Conservation (phyloP, 1,139 yeast genomes). For the Suhomyces atakaporum region DNA sequence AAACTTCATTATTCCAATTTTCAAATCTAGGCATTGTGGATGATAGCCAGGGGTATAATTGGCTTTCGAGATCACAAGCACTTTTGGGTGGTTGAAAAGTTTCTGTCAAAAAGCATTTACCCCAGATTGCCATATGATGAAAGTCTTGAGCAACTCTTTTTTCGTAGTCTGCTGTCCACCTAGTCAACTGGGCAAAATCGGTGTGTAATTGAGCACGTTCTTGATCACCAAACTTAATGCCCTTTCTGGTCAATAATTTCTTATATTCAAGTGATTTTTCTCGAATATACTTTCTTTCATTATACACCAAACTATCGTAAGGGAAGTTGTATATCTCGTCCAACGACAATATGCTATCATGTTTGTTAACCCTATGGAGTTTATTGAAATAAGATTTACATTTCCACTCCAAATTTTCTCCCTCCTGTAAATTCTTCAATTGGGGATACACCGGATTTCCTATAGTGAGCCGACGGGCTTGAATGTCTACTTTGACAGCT, state of each 20-base stretch:
- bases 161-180: slow-evolving; percentile 25
- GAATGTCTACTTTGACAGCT: slow-evolving; percentile 1
- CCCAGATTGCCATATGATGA: slow-evolving; percentile 33
- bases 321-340: slow-evolving; percentile 19
- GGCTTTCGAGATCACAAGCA: slow-evolving; percentile 9
- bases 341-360: slow-evolving; percentile 15
- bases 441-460: slow-evolving; percentile 2
- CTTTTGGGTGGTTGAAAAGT: not conserved
- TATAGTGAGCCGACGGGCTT: not conserved
- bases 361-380: slow-evolving; percentile 3
- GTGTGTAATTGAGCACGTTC: slow-evolving; percentile 18
- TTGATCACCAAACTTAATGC: slow-evolving; percentile 13
- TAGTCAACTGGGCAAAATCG: slow-evolving; percentile 14
- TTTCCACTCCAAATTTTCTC: slow-evolving; percentile 10
- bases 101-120: slow-evolving; percentile 27
- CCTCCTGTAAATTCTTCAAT: not conserved
- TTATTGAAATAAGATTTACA: slow-evolving; percentile 17
- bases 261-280: slow-evolving; percentile 15
- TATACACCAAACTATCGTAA: slow-evolving; percentile 27
- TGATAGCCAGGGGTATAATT: slow-evolving; percentile 21
- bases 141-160: slow-evolving; percentile 23
- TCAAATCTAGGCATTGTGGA: slow-evolving; percentile 17
- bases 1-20: slow-evolving; percentile 19
- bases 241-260: slow-evolving; percentile 17
- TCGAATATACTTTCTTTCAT: slow-evolving; percentile 30